phyloP scores from a whole-genome alignment of 305 asterid genomes.

The Caryopteris hybrid region DNA sequence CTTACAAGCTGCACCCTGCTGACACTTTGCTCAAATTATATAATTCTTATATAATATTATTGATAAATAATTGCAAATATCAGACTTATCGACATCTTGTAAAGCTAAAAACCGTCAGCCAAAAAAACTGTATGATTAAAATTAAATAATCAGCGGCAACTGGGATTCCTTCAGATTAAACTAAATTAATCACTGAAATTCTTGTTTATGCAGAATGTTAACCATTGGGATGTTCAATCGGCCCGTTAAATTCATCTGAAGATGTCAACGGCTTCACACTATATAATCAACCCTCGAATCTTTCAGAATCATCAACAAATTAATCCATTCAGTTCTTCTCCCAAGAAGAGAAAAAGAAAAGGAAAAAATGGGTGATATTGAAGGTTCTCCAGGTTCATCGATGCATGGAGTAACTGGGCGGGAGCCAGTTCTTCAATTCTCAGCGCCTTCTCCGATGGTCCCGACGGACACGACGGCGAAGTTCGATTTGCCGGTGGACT shows the following conservation, averaged over 20 bases:
- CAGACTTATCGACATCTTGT: neutral
- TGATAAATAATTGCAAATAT: neutral
- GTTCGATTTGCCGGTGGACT: constrained; percentile 35
- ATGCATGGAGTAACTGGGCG: constrained; percentile 57
- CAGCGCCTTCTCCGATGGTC: constrained; percentile 20
- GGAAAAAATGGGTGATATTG: constrained; percentile 23
- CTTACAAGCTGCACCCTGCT: neutral
- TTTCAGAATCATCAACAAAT: neutral
- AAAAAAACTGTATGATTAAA: too few relatives aligned
- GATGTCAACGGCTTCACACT: constrained; percentile 19
- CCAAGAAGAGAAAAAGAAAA: too few relatives aligned
- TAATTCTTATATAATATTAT: neutral
- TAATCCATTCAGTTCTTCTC: too few relatives aligned
- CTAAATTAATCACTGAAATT: too few relatives aligned
- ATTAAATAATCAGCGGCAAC: too few relatives aligned
- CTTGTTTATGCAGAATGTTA: neutral
- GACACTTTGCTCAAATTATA: neutral
- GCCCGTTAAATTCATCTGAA: neutral
- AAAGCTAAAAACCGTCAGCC: too few relatives aligned
- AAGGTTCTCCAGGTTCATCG: constrained; percentile 44
- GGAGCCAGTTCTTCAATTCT: constrained; percentile 33
- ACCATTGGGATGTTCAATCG: constrained; percentile 10
- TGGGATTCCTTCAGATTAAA: constrained; percentile 17
- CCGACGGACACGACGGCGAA: constrained; percentile 9
- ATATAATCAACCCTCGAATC: constrained; percentile 9